Conservation (phyloP, 2,329 filamentous ascomycete genomes). For the Diaporthe ampelina region DNA sequence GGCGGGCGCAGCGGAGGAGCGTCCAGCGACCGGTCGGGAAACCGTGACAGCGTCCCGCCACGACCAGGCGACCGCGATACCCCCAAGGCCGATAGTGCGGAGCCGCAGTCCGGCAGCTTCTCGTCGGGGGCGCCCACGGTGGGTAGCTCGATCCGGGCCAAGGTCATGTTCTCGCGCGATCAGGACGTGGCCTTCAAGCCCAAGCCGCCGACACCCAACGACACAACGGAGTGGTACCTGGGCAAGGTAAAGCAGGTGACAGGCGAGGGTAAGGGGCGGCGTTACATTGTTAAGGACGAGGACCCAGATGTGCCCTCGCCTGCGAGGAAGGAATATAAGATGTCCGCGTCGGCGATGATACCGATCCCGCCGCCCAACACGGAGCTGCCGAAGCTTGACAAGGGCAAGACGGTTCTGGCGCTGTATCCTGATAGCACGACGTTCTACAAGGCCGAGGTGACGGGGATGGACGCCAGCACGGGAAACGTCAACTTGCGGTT, state of each 20-base stretch:
- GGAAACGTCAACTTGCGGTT: slow-evolving; percentile 77
- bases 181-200: slow-evolving; percentile 77
- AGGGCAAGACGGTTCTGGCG: slow-evolving; percentile 81
- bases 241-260: slow-evolving; percentile 82
- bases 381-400: slow-evolving; percentile 72
- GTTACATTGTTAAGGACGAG: slow-evolving; percentile 85
- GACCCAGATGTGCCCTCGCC: slow-evolving; percentile 77
- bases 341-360: slow-evolving; percentile 82
- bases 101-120: slow-evolving; percentile 58
- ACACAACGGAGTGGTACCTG: slow-evolving; percentile 77
- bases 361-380: slow-evolving; percentile 74
- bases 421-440: slow-evolving; percentile 88
- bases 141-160: slow-evolving; percentile 60
- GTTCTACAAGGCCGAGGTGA: slow-evolving; percentile 87
- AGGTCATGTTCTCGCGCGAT: slow-evolving; percentile 71
- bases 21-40: slow-evolving; percentile 50
- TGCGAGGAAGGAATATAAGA: slow-evolving; percentile 77
- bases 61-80: slow-evolving; percentile 63
- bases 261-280: slow-evolving; percentile 82
- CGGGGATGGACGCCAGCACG: slow-evolving; percentile 70
- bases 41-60: slow-evolving; percentile 48
- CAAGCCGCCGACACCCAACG: slow-evolving; percentile 62
- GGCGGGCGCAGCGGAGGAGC: slow-evolving; percentile 49
- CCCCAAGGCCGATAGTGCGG: slow-evolving; percentile 69
- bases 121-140: slow-evolving; percentile 45